Base-by-base conservation (phyloP, 805 yeast species). In the Torulaspora maleeae region DNA sequence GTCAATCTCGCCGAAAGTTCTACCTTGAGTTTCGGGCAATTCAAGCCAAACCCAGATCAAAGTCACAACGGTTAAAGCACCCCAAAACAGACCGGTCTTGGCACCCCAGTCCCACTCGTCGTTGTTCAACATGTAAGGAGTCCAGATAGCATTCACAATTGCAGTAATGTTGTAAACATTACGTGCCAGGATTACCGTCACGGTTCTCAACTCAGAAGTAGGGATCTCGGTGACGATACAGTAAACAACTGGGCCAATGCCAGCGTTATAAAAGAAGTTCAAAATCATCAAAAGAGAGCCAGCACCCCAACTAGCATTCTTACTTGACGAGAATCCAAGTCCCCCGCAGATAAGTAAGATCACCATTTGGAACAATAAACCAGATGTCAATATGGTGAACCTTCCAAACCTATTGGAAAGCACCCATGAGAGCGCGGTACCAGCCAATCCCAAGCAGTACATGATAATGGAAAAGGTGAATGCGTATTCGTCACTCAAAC, bases 1-100 rank as follows among this genome's bases (percentile, higher is more conserved):
- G 61, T 80, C 84, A 57, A 81, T 66, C 56, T 81, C 85, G 39
- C 78, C 81, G 56, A 68, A 78, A 0, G 84, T 77, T 59, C 80
- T 71, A 40, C 72, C 74, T 52, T 69, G 69, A 24, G 83, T 76
- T 59, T 81, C 86, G 9, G 86, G 86, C 41, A 79, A 66, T 40
- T 75, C 72, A 61, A 76, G 74, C 61, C 64, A 72, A 27, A 69
- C 63, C 78, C 79, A 77, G 30, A 65, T 48, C 5, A 70, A 33
- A 20, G 68, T 54, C 12, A 64, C 17, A 10, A 58, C 38, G 32
- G 63, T 59, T 11, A 61, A 52, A 0, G 67, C 76, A 34, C 67
- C 72, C 69, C 75, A 69, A 45, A 75, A 64, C 54, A 72, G 73
- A 3, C 72, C 78, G 28, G 77, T 71, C 54, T 75, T 75, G n/a